Percentiles rank a stretch among this genome's conserved stretches.
phyloP scores from a whole-genome alignment of 768 basidiomycete species.

The Filobasidium wieringae region DNA sequence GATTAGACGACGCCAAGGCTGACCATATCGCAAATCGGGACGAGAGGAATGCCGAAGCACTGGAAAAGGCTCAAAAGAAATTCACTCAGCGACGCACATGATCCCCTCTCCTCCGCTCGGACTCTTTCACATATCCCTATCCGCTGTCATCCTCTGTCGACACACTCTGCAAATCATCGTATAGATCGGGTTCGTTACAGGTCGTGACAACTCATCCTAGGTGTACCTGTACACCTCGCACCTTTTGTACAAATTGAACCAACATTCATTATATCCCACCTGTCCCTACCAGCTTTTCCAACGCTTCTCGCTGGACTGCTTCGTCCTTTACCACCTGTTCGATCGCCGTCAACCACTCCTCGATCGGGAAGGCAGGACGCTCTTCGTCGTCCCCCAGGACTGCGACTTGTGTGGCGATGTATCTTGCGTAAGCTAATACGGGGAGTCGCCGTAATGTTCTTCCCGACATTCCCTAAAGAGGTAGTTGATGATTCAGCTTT shows the following conservation, averaged over 20 bases:
- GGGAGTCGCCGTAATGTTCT: constrained; percentile 85
- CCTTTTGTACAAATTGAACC: not conserved
- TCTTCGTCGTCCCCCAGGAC: constrained; percentile 11
- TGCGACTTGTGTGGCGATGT: constrained; percentile 44
- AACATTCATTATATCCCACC: constrained; percentile 2
- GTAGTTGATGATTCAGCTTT: not conserved
- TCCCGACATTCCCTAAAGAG: constrained; percentile 70
- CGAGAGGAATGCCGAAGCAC: not conserved
- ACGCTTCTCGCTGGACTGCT: constrained; percentile 26
- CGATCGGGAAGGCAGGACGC: constrained; percentile 42
- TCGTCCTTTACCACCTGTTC: constrained; percentile 53
- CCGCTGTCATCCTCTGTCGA: not conserved
- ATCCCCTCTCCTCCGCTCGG: not conserved
- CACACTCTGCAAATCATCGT: not conserved
- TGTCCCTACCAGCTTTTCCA: constrained; percentile 19
- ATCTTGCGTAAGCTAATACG: constrained; percentile 76
- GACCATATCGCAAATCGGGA: constrained; percentile 7
- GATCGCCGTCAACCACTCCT: constrained; percentile 76
- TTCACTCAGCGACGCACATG: not conserved
- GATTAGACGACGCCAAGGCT: constrained; percentile 7
- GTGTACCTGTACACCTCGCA: not conserved
- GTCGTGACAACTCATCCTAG: not conserved
- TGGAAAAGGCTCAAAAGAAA: constrained; percentile 2
- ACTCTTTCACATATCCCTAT: not conserved
- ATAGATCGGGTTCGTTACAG: not conserved